Conservation (phyloP, 192 early-diverging fungal species). For the Gigaspora rosea region DNA sequence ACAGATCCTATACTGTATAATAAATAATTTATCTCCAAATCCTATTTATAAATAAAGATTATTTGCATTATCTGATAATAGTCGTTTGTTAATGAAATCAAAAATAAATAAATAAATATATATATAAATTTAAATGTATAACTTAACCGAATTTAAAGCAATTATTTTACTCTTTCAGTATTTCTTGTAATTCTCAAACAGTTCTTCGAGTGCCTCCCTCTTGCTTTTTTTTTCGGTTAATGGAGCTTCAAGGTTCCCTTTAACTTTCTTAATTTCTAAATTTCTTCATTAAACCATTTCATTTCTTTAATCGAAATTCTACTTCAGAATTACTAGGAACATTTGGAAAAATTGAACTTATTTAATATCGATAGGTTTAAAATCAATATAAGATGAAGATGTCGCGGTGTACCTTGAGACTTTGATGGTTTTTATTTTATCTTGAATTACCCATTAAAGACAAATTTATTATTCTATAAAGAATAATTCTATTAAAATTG, state of each 20-base stretch:
- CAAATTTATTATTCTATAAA: background rate
- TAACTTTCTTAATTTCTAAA: slow-evolving; percentile 41
- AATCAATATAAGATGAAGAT: background rate
- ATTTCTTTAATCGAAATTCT: slow-evolving; percentile 39
- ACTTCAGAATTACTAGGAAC: slow-evolving; percentile 10
- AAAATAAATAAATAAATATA: too few relatives aligned
- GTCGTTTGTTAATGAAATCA: too few relatives aligned
- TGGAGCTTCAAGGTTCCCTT: slow-evolving; percentile 26
- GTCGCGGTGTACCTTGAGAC: slow-evolving; percentile 26
- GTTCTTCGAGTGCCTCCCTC: slow-evolving; percentile 37
- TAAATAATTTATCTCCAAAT: too few relatives aligned
- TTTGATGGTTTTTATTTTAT: slow-evolving; percentile 7
- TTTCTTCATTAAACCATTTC: slow-evolving; percentile 44
- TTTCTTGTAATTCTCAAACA: slow-evolving; percentile 34
- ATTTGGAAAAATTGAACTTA: slow-evolving; percentile 41
- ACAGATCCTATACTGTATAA: too few relatives aligned
- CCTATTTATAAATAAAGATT: too few relatives aligned
- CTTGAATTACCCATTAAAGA: background rate
- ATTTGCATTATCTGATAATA: too few relatives aligned
- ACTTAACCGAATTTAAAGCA: too few relatives aligned
- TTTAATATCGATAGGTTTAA: slow-evolving; percentile 27
- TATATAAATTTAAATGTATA: too few relatives aligned
- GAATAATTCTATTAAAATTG: background rate
- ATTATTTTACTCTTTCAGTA: slow-evolving; percentile 31
- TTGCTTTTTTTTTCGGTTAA: slow-evolving; percentile 40